Evolutionary conservation across 352 stramenopile genomes (phyloP).

Genomic region (Globisporangium camurandrum): DNA sequence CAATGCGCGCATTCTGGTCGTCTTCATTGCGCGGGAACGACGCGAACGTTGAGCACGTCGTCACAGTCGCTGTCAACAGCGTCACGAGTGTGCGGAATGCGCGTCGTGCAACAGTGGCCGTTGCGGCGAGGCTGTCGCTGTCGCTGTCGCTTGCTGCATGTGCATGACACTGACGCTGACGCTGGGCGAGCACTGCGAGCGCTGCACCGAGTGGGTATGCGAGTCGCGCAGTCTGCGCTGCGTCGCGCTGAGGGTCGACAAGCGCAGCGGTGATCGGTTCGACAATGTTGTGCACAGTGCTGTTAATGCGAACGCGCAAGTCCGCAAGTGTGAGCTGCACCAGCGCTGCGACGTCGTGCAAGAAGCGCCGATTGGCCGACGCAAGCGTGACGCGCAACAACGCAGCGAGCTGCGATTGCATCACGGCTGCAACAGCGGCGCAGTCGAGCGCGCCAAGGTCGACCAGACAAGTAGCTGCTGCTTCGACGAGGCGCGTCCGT

Average conservation of each 20-base stretch:
- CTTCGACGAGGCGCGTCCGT: constrained; percentile 21
- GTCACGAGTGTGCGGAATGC: constrained; percentile 22
- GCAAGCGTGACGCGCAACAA: constrained; percentile 14
- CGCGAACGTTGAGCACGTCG: constrained; percentile 24
- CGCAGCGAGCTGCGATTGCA: constrained; percentile 17
- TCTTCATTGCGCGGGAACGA: constrained; percentile 28
- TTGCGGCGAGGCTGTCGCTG: constrained; percentile 13
- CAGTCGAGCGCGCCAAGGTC: constrained; percentile 25
- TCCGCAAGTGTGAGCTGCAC: constrained; percentile 18
- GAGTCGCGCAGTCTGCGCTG: constrained; percentile 12
- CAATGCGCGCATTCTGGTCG: constrained; percentile 30
- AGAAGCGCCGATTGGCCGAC: constrained; percentile 23
- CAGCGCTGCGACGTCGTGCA: constrained; percentile 30
- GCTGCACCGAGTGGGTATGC: constrained; percentile 35
- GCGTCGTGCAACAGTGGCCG: constrained; percentile 15
- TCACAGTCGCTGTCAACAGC: constrained; percentile 18
- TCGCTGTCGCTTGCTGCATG: no score
- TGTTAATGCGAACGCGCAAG: constrained; percentile 9
- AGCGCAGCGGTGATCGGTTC: constrained; percentile 14
- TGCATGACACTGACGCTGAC: no score
- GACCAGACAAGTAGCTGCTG: constrained; percentile 26
- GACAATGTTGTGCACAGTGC: constrained; percentile 19
- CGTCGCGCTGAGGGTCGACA: constrained; percentile 2
- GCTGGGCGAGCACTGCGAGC: constrained; percentile 17
- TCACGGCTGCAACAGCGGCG: no score